Evolutionary conservation across 768 basidiomycete species (phyloP).

Genomic region (Naganishia vaughanmartiniae): DNA sequence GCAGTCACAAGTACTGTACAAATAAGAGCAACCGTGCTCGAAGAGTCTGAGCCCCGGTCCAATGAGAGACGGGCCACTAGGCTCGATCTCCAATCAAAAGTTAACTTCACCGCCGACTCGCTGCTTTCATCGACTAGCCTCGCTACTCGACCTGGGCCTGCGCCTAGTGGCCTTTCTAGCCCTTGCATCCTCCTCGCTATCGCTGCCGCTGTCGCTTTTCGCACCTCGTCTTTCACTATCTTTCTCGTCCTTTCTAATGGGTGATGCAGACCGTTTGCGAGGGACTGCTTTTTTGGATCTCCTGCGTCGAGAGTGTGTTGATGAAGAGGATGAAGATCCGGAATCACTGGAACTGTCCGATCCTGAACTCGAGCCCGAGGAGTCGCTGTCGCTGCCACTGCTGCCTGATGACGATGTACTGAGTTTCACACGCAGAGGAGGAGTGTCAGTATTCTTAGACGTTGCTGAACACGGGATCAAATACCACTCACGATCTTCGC

Average conservation of each 20-base stretch:
- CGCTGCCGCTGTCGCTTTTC: background rate
- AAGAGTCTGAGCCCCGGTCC: too few relatives aligned
- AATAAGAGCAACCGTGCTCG: background rate
- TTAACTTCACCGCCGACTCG: background rate
- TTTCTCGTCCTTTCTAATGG: background rate
- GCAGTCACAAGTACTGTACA: background rate
- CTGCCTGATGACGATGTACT: background rate
- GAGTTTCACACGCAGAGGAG: background rate
- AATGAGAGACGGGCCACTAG: too few relatives aligned
- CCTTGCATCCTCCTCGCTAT: too few relatives aligned
- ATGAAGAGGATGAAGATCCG: background rate
- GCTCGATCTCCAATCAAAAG: background rate
- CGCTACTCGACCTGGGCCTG: conserved; percentile 1
- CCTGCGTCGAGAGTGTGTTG: background rate
- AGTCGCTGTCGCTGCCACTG: conserved; percentile 14
- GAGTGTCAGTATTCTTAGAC: background rate
- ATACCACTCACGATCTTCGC: conserved; percentile 10
- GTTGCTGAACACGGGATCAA: background rate
- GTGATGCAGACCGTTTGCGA: background rate
- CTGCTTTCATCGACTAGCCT: background rate
- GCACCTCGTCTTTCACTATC: background rate
- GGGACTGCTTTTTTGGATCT: background rate
- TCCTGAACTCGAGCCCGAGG: conserved; percentile 2
- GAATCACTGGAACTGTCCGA: conserved; percentile 14
- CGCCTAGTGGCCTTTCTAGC: background rate